Conservation (phyloP, 345 rosid species). For the Garcia nutans region DNA sequence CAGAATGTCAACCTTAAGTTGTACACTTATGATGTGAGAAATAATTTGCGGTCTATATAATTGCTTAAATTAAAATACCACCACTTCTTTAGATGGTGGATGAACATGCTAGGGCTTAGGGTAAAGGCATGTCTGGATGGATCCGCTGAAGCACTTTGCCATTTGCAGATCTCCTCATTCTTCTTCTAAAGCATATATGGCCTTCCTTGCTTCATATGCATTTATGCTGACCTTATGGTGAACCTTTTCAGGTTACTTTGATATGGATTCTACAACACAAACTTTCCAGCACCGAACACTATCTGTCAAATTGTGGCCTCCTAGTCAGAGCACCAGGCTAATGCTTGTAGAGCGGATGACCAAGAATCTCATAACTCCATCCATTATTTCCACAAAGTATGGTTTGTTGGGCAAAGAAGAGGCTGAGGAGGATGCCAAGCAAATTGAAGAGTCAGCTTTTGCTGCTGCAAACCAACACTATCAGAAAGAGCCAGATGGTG, state of each 20-base stretch:
- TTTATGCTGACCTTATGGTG: slow-evolving; percentile 7
- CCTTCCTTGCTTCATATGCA: background rate
- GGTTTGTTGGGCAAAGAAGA: slow-evolving; percentile 71
- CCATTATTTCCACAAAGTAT: slow-evolving; percentile 81
- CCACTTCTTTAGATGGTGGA: background rate
- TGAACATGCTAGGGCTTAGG: background rate
- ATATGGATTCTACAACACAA: slow-evolving; percentile 52
- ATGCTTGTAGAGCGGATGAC: slow-evolving; percentile 71
- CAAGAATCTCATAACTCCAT: slow-evolving; percentile 66
- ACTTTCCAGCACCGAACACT: slow-evolving; percentile 50
- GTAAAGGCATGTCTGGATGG: background rate
- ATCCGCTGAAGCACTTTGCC: background rate
- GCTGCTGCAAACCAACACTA: slow-evolving; percentile 61
- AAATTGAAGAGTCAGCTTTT: slow-evolving; percentile 71
- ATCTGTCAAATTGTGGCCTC: slow-evolving; percentile 89
- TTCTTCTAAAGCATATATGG: background rate
- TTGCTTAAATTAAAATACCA: background rate
- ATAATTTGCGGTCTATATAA: too few species aligned
- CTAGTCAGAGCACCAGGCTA: slow-evolving; percentile 64
- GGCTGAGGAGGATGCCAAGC: slow-evolving; percentile 67
- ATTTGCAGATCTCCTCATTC: background rate
- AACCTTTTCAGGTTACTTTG: slow-evolving; percentile 35
- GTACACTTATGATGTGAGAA: too few species aligned
- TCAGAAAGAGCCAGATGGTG: slow-evolving; percentile 91
- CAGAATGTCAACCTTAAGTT: too few species aligned